Evolutionary conservation across 108 stramenopile species (phyloP).

Genomic region (Seminavis robusta): DNA sequence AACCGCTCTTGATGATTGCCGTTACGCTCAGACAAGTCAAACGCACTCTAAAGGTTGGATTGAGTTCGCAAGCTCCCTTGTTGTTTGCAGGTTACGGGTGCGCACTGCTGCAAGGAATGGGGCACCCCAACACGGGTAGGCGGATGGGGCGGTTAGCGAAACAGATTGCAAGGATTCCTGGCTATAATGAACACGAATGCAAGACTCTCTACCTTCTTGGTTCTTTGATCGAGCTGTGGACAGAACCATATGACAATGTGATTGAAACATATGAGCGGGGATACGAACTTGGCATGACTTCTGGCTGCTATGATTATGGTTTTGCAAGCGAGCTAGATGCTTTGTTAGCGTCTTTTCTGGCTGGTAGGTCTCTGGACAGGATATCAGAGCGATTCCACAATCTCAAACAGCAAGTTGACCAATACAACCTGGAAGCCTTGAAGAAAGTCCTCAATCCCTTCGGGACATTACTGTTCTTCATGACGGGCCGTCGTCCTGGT

Average conservation of each 20-base stretch:
- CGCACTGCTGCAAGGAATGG: slow-evolving; percentile 1
- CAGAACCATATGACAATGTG: not conserved
- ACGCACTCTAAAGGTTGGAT: slow-evolving; percentile 3
- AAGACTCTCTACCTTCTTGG: not conserved
- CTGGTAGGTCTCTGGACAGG: too few species aligned
- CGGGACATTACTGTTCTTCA: too few species aligned
- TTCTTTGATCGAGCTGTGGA: not conserved
- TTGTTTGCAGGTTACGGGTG: not conserved
- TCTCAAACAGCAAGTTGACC: too few species aligned
- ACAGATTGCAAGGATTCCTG: slow-evolving; percentile 1
- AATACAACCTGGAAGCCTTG: too few species aligned
- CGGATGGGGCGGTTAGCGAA: not conserved
- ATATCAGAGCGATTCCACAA: too few species aligned
- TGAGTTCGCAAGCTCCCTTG: not conserved
- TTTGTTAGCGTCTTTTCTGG: too few species aligned
- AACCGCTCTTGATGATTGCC: not conserved
- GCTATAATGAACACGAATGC: not conserved
- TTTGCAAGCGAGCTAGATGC: too few species aligned
- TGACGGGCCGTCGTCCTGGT: too few species aligned
- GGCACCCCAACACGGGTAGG: not conserved
- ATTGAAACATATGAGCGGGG: slow-evolving; percentile 3
- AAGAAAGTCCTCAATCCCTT: too few species aligned
- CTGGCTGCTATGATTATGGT: slow-evolving; percentile 12
- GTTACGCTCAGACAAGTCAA: not conserved
- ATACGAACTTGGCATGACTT: slow-evolving; percentile 7